These are phyloP conservation scores for Rhododendron williamsianum DNA, from an alignment of 148 eudicot species.

Conservation along the genomic window DNA sequence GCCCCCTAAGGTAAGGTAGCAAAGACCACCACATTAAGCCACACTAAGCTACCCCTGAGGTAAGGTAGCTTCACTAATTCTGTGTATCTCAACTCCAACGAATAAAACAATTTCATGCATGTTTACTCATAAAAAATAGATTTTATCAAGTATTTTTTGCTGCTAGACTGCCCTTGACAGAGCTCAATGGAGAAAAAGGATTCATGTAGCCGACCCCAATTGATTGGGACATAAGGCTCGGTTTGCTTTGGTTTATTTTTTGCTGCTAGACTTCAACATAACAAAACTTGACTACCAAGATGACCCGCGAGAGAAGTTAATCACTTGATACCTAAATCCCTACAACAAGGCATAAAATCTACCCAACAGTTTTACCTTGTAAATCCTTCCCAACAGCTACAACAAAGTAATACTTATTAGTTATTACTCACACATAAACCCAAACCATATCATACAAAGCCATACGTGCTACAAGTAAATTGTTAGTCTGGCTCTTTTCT, in stretches of 20 bases:
- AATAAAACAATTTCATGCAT: neutral
- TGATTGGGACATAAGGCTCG: no score
- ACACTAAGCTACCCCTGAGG: neutral
- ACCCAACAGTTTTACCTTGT: neutral
- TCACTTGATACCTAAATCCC: neutral
- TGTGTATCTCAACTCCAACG: neutral
- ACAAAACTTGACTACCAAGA: neutral
- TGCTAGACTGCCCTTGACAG: no score
- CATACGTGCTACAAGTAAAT: neutral
- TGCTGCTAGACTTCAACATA: neutral
- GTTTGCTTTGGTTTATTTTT: neutral
- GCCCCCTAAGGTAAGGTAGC: neutral
- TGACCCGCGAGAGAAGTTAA: neutral
- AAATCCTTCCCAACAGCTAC: neutral
- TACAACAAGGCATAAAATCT: neutral
- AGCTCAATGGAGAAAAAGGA: no score
- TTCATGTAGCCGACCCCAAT: no score
- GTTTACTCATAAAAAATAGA: neutral
- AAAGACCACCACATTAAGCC: neutral
- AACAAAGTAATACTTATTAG: neutral
- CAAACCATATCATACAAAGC: neutral
- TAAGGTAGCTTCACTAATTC: neutral
- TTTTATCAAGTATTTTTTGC: neutral
- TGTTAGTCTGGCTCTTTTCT: neutral
- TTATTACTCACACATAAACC: neutral